A percentile compares a stretch with the other conserved stretches of the same genome.
Evolutionary conservation across 164 flowering plant genomes (phyloP).

Genomic region (Akebia trifoliata): DNA sequence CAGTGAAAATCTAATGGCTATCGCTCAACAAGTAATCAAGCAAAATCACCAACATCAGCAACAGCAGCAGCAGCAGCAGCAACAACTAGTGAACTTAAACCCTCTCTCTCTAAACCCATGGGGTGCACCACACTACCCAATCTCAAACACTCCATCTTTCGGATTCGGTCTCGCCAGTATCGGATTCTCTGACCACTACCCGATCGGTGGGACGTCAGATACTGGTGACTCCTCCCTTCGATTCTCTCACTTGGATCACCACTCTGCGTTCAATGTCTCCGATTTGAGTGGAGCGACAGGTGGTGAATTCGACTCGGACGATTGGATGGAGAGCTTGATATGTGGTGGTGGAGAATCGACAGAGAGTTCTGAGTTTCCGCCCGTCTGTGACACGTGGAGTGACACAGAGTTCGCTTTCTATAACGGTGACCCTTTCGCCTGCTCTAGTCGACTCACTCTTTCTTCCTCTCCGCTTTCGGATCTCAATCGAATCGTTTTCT

Average conservation of each 20-base stretch:
- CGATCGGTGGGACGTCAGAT: conserved; percentile 24
- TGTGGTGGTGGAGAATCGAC: conserved; percentile 57
- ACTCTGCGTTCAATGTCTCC: conserved; percentile 41
- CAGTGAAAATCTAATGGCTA: conserved; percentile 96
- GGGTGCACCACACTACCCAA: conserved; percentile 19
- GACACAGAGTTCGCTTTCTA: conserved; percentile 36
- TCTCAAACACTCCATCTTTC: conserved; percentile 17
- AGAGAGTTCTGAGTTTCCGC: conserved; percentile 50
- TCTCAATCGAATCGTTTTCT: conserved; percentile 40
- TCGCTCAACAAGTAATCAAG: conserved; percentile 89
- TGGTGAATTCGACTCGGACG: conserved; percentile 75
- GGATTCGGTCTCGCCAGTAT: conserved; percentile 27
- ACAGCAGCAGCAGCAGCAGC: conserved; percentile 56
- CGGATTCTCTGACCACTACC: conserved; percentile 55
- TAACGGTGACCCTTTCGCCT: conserved; percentile 50
- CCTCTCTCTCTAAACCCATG: conserved; percentile 50
- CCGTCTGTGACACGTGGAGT: conserved; percentile 56
- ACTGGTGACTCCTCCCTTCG: conserved; percentile 36
- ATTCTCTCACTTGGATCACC: conserved; percentile 40
- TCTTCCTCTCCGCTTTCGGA: conserved; percentile 46
- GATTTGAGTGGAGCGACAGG: conserved; percentile 39
- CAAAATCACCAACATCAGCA: conserved; percentile 82
- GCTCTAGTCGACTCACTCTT: conserved; percentile 45
- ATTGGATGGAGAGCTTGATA: conserved; percentile 90
- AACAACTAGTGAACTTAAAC: conserved; percentile 22